phyloP scores from a whole-genome alignment of 495 filamentous ascomycete genomes.

The Tuber microsphaerosporum region DNA sequence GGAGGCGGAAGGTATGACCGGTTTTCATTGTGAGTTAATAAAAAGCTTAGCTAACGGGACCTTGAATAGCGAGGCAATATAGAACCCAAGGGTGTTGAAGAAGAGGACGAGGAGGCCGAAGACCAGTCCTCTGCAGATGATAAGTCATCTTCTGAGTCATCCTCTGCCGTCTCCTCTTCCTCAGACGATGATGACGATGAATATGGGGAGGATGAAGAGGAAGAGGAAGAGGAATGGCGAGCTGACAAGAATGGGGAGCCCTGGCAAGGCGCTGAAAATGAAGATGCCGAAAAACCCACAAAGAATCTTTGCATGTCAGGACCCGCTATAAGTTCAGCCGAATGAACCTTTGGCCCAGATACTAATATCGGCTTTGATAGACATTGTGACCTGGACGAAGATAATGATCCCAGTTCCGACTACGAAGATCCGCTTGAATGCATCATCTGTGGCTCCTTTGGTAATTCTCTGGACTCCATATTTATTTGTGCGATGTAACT shows the following conservation, averaged over 20 bases:
- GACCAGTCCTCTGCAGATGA: slow-evolving; percentile 49
- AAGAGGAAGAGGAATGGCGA: slow-evolving; percentile 50
- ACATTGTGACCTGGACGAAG: slow-evolving; percentile 68
- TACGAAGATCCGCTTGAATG: slow-evolving; percentile 82
- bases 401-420: slow-evolving; percentile 76
- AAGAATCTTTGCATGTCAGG: slow-evolving; percentile 63
- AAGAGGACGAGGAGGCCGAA: slow-evolving; percentile 47
- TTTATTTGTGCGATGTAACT: slow-evolving; percentile 36
- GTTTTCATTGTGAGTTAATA: background rate
- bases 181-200: slow-evolving; percentile 46
- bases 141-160: slow-evolving; percentile 64
- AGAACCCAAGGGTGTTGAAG: slow-evolving; percentile 47
- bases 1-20: slow-evolving; percentile 36
- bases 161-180: slow-evolving; percentile 59
- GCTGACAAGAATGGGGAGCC: slow-evolving; percentile 60
- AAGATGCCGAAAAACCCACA: slow-evolving; percentile 57
- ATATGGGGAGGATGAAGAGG: slow-evolving; percentile 43
- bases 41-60: slow-evolving; percentile 41
- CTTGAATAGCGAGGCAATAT: slow-evolving; percentile 44
- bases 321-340: slow-evolving; percentile 13
- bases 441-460: slow-evolving; percentile 74
- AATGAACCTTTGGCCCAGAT: slow-evolving; percentile 13
- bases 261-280: slow-evolving; percentile 61
- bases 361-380: slow-evolving; percentile 45
- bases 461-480: slow-evolving; percentile 52